phyloP scores from a whole-genome alignment of 2,329 filamentous ascomycete genomes.

The Endocalyx cinctus region DNA sequence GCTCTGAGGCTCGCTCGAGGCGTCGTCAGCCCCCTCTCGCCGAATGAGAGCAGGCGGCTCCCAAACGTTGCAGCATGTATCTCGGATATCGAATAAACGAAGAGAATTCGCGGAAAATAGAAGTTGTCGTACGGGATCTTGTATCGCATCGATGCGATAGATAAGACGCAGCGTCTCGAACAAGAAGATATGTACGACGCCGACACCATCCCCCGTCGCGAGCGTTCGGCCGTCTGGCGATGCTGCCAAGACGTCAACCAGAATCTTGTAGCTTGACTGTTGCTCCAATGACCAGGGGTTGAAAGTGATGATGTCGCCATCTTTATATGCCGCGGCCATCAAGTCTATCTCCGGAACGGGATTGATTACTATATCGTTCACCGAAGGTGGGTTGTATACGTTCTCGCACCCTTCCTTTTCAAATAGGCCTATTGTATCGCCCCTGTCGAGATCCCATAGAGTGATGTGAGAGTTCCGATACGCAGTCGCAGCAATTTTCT shows the following conservation, averaged over 20 bases:
- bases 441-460: slow-evolving; percentile 1
- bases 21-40: slow-evolving; percentile 12
- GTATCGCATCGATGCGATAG: slow-evolving; percentile 6
- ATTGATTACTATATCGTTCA: slow-evolving; percentile 1
- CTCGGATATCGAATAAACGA: slow-evolving; percentile 15
- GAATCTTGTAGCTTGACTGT: slow-evolving; percentile 1
- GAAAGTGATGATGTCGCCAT: slow-evolving; percentile 3
- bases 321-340: slow-evolving; percentile 1
- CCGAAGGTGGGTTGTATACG: neutral
- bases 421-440: slow-evolving; percentile 1
- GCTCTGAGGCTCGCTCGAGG: slow-evolving; percentile 3
- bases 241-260: slow-evolving; percentile 11
- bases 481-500: slow-evolving; percentile 1
- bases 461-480: slow-evolving; percentile 1
- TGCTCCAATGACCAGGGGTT: slow-evolving; percentile 15
- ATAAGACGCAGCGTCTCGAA: slow-evolving; percentile 18
- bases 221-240: slow-evolving; percentile 20
- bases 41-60: slow-evolving; percentile 14
- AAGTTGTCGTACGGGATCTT: slow-evolving; percentile 9
- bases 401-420: slow-evolving; percentile 3
- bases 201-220: slow-evolving; percentile 17
- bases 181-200: slow-evolving; percentile 19
- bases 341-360: neutral
- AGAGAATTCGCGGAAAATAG: slow-evolving; percentile 15
- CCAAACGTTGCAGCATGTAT: slow-evolving; percentile 16